Evolutionary conservation across 805 yeast genomes (phyloP).

Genomic region (Monosporozyma siamensis): DNA sequence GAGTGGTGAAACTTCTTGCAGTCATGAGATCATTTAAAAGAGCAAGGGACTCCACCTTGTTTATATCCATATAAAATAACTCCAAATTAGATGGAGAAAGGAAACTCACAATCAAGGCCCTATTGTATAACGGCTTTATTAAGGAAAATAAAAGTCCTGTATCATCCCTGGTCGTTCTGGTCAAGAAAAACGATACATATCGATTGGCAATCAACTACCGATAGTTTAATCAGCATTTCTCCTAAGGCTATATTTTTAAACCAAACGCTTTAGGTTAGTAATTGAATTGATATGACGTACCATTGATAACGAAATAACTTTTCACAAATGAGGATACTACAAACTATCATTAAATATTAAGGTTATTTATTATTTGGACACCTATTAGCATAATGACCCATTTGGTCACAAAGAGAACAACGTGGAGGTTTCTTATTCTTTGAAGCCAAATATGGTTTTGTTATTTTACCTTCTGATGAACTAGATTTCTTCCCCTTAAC

Average conservation of each 20-base stretch:
- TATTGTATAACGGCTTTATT: constrained; percentile 7
- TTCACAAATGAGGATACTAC: too few species aligned
- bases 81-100: constrained; percentile 8
- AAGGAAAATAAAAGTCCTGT: constrained; percentile 8
- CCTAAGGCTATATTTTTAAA: too few species aligned
- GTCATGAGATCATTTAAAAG: constrained; percentile 6
- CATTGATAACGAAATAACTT: background rate
- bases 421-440: background rate
- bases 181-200: constrained; percentile 10
- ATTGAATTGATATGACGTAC: too few species aligned
- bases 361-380: background rate
- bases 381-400: background rate
- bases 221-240: too few species aligned
- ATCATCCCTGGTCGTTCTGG: constrained; percentile 12
- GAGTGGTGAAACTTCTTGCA: background rate
- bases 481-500: background rate
- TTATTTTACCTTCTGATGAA: background rate
- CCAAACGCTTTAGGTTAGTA: too few species aligned
- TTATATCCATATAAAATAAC: constrained; percentile 10
- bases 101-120: constrained; percentile 5
- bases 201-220: constrained; percentile 10
- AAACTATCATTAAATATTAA: background rate
- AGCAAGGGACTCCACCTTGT: constrained; percentile 5
- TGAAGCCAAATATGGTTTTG: background rate
- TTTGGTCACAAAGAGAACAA: background rate